Base-by-base conservation (phyloP, 768 basidiomycete species). In the Hemileccinum impolitum region DNA sequence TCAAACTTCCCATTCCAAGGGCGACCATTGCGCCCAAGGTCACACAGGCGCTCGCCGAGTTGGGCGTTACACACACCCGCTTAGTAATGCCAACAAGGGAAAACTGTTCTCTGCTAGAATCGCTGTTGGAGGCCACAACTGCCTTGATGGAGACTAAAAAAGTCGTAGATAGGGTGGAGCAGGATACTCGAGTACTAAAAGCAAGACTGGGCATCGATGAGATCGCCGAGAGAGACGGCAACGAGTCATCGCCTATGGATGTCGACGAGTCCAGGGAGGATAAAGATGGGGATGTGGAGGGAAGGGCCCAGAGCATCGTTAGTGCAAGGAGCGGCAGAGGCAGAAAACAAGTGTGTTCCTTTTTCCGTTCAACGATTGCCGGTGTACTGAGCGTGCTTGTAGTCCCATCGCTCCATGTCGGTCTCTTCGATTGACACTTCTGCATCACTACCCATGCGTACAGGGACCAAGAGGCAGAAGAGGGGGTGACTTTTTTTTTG, bases 31-130 rank as follows among this genome's bases (percentile, higher is more conserved):
- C 82, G 3, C 81, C 83, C 14, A 91, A 93, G 62, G 81, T 97
- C 57, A 75, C 82, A 9, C 83, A 86, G 50, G 77, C 85, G 13
- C 76, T 97, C 14, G 64, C 75, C 7, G 94, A 97, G 68, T 75
- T 94, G 11, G 85, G 86, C 13, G 71, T 96, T 11, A 77, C 78
- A 14, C 75, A 82, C 47, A 78, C 77, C 14, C 82, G 87, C 11
- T 77, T 99, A 43, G 89, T 95, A 52, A 97, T 98, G 93, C 96
- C 96, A 15, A 97, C 96, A 3, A 77, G 83, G 34, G 83, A 84
- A 21, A 96, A 93, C 55, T 75, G 85, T 45, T 74, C 78, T 45
- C 80, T 79, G 56, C 73, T 94, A 17, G 93, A 96, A 53, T 72
- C 75, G 13, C 68, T 98, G 14, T 60, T 94, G 39, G 83, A 85